These are phyloP conservation scores for Paramecium sexaurelia DNA, from an alignment of 73 alveolate species.

Conservation along the genomic window DNA sequence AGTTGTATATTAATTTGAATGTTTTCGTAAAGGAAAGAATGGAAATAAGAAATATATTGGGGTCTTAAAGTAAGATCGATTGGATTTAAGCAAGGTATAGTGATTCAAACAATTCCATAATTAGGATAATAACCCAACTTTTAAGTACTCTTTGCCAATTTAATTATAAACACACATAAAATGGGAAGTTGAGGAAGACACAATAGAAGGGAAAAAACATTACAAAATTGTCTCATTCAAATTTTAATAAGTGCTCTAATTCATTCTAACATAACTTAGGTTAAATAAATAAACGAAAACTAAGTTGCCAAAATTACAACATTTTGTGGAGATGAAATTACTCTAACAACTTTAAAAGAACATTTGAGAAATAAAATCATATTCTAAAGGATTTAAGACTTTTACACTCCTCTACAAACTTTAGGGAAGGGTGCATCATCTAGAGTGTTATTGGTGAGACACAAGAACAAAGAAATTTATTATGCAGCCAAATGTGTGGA, in stretches of 20 bases:
- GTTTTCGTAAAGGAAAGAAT: neutral
- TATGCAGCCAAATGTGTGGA: constrained; percentile 70
- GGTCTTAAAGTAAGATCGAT: neutral
- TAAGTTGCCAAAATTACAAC: constrained; percentile 28
- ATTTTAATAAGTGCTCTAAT: constrained; percentile 10
- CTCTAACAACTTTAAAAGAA: neutral
- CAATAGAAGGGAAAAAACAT: neutral
- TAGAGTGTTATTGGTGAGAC: constrained; percentile 54
- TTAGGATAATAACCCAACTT: neutral
- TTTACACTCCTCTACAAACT: constrained; percentile 33
- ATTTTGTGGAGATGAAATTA: neutral
- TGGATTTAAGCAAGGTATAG: neutral
- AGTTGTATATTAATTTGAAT: neutral
- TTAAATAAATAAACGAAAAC: neutral
- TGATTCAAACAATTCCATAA: neutral
- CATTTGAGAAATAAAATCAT: constrained; percentile 44
- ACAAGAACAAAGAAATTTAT: constrained; percentile 47
- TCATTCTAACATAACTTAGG: neutral
- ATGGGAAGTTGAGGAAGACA: constrained; percentile 54
- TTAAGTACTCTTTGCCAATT: constrained; percentile 30
- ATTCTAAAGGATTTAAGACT: constrained; percentile 34
- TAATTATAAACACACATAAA: constrained; percentile 31
- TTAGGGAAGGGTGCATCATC: constrained; percentile 53
- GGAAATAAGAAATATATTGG: neutral
- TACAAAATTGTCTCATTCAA: constrained; percentile 41